Evolutionary conservation across 2,329 filamentous ascomycete species (phyloP).

Genomic region (Aspergillus sp.): DNA sequence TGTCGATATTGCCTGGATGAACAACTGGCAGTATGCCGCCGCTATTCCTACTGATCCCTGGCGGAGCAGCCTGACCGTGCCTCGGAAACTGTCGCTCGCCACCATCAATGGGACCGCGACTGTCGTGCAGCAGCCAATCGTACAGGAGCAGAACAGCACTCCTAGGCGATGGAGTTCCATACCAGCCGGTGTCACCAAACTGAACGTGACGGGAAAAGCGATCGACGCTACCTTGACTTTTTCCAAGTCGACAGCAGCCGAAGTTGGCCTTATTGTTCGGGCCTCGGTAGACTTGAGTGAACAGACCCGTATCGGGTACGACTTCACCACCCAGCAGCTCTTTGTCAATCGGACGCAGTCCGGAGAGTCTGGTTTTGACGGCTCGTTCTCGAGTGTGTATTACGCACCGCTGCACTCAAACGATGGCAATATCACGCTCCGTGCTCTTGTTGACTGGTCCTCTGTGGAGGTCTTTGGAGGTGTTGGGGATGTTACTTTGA

Average conservation of each 20-base stretch:
- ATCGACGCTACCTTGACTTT: too few species aligned
- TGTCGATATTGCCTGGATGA: constrained; percentile 34
- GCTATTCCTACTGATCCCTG: constrained; percentile 31
- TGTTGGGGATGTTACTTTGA: constrained; percentile 28
- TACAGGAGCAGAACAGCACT: too few species aligned
- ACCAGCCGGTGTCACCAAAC: not conserved
- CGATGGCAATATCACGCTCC: constrained; percentile 23
- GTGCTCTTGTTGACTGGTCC: constrained; percentile 33
- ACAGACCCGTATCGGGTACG: too few species aligned
- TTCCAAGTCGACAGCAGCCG: too few species aligned
- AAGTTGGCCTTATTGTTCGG: too few species aligned
- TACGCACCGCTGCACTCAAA: not conserved
- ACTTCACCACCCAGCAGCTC: too few species aligned
- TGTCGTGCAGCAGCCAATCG: constrained; percentile 23
- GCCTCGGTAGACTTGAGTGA: too few species aligned
- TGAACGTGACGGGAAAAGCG: not conserved
- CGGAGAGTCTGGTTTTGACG: not conserved
- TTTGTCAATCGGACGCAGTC: constrained; percentile 10
- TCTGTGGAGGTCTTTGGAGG: constrained; percentile 34
- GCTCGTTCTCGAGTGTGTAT: too few species aligned
- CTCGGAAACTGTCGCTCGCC: constrained; percentile 27
- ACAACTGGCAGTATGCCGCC: constrained; percentile 34
- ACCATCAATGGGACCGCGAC: constrained; percentile 19
- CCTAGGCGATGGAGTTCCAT: not conserved
- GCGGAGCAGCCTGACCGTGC: constrained; percentile 31